These are phyloP conservation scores for Hypoxylon fragiforme DNA, from an alignment of 495 filamentous ascomycete species.

Conservation along the genomic window DNA sequence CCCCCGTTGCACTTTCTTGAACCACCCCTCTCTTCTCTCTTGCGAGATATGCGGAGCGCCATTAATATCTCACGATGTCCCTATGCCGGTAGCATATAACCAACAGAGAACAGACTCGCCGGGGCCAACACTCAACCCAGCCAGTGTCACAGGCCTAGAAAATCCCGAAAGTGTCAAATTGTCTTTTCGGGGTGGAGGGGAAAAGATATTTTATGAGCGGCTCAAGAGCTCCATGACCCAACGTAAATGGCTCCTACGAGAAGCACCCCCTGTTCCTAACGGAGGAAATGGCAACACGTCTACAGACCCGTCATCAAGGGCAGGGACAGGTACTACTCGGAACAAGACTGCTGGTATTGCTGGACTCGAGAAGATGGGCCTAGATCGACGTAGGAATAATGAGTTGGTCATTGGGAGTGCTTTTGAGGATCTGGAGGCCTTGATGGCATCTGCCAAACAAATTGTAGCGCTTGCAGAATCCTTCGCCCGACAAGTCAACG, in stretches of 20 bases:
- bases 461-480: constrained; percentile 90
- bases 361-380: constrained; percentile 80
- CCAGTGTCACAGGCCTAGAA: constrained; percentile 52
- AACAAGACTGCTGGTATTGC: constrained; percentile 84
- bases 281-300: constrained; percentile 65
- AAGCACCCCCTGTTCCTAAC: constrained; percentile 87
- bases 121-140: constrained; percentile 62
- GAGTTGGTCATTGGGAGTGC: constrained; percentile 90
- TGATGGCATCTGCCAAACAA: constrained; percentile 97
- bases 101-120: constrained; percentile 70
- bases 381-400: constrained; percentile 85
- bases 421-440: constrained; percentile 93
- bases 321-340: constrained; percentile 35
- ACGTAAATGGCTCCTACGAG: constrained; percentile 92
- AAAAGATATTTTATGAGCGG: constrained; percentile 86
- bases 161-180: constrained; percentile 80
- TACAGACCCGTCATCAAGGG: constrained; percentile 46
- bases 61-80: constrained; percentile 61
- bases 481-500: constrained; percentile 71
- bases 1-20: constrained; percentile 90
- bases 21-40: constrained; percentile 81
- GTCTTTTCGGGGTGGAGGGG: constrained; percentile 87
- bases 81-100: constrained; percentile 42
- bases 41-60: constrained; percentile 93
- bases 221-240: constrained; percentile 86